These are phyloP conservation scores for Xerophyta viscosa DNA, from an alignment of 106 monocot genomes.

Conservation along the genomic window DNA sequence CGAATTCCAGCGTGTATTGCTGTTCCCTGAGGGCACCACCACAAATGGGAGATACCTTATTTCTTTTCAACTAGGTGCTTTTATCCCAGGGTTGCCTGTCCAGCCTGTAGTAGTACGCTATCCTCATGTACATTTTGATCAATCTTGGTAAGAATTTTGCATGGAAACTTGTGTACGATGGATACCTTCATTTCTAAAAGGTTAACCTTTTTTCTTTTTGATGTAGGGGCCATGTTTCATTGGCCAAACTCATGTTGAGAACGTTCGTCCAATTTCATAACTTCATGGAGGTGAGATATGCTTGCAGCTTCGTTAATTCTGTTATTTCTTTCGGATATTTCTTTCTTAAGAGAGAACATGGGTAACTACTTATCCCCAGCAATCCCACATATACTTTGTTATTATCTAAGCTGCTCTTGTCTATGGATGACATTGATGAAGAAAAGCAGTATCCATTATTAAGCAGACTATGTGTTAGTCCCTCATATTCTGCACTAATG, in stretches of 20 bases:
- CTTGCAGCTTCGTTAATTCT: too few relatives aligned
- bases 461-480: too few relatives aligned
- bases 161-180: neutral
- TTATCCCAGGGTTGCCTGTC: slow-evolving; percentile 67
- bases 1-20: slow-evolving; percentile 60
- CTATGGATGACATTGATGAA: too few relatives aligned
- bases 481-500: too few relatives aligned
- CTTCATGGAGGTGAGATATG: slow-evolving; percentile 75
- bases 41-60: slow-evolving; percentile 84
- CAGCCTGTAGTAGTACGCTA: slow-evolving; percentile 90
- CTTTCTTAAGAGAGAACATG: too few relatives aligned
- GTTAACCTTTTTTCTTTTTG: slow-evolving; percentile 9
- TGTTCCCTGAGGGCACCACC: slow-evolving; percentile 97
- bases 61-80: slow-evolving; percentile 94
- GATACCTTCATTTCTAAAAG: neutral
- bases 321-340: too few relatives aligned
- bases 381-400: too few relatives aligned
- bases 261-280: slow-evolving; percentile 99
- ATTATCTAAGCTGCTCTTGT: too few relatives aligned
- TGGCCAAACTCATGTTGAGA: slow-evolving; percentile 84
- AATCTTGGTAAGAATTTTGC: slow-evolving; percentile 63
- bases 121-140: slow-evolving; percentile 93
- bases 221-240: slow-evolving; percentile 73
- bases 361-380: too few relatives aligned
- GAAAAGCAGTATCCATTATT: too few relatives aligned